Evolutionary conservation across 179 eudicot species (phyloP).

Genomic region (Corrigiola litoralis): DNA sequence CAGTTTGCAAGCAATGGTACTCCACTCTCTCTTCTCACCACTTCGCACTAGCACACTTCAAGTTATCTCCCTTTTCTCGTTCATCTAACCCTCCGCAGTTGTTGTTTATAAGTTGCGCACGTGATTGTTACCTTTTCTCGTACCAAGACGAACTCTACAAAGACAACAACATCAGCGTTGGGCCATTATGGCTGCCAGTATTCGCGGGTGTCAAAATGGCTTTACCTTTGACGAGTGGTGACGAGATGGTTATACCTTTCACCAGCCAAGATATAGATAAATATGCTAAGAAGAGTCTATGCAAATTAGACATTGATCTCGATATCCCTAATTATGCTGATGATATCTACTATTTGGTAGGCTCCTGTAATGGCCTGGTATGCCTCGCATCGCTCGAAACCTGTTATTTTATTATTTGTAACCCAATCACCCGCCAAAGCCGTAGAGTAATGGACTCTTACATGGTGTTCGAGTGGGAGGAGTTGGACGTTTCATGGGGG

Average conservation of each 20-base stretch:
- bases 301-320: background rate
- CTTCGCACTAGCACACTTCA: background rate
- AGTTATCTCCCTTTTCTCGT: background rate
- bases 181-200: too few species aligned
- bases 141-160: too few species aligned
- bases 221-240: too few species aligned
- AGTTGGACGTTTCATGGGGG: too few species aligned
- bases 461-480: background rate
- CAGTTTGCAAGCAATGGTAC: conserved; percentile 10
- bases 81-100: background rate
- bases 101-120: background rate
- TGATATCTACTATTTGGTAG: background rate
- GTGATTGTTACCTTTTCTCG: background rate
- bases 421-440: background rate
- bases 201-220: too few species aligned
- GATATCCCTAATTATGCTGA: background rate
- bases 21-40: conserved; percentile 1
- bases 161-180: too few species aligned
- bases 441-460: background rate
- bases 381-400: background rate
- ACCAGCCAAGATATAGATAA: too few species aligned
- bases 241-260: too few species aligned
- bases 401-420: background rate
- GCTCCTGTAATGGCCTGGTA: conserved; percentile 2
- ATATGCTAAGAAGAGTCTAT: background rate